These are phyloP conservation scores for Amanita pallidorosea DNA, from an alignment of 768 basidiomycete species.

Conservation along the genomic window DNA sequence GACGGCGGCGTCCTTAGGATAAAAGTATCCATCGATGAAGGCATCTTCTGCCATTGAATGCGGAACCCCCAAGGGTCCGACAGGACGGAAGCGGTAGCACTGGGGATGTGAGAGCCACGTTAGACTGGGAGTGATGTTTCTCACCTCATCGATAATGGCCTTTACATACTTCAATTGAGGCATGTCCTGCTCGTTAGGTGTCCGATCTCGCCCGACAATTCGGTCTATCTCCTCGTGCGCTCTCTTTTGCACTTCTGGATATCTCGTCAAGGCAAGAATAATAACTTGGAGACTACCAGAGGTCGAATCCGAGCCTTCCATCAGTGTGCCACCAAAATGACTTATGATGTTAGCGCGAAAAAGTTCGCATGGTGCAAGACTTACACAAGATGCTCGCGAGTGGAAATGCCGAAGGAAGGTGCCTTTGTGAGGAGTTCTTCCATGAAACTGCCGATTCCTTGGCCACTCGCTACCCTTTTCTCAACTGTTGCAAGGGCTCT, in stretches of 20 bases:
- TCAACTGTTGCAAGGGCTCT: slow-evolving; percentile 16
- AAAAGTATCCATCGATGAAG: slow-evolving; percentile 1
- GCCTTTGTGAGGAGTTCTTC: slow-evolving; percentile 18
- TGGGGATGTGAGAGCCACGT: slow-evolving; percentile 20
- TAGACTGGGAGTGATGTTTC: slow-evolving; percentile 13
- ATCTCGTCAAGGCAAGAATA: slow-evolving; percentile 1
- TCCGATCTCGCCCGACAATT: slow-evolving; percentile 11
- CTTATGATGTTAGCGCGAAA: slow-evolving; percentile 7
- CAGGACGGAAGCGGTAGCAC: slow-evolving; percentile 6
- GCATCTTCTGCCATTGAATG: slow-evolving; percentile 3
- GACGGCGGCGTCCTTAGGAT: slow-evolving; percentile 12
- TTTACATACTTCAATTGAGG: slow-evolving; percentile 12
- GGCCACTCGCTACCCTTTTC: slow-evolving; percentile 14
- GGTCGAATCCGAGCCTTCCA: slow-evolving; percentile 23
- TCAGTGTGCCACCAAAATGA: slow-evolving; percentile 18
- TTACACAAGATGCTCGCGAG: slow-evolving; percentile 15
- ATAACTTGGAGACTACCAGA: slow-evolving; percentile 15
- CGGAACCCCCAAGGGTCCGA: slow-evolving; percentile 3
- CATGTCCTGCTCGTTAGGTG: slow-evolving; percentile 10
- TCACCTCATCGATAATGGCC: slow-evolving; percentile 13
- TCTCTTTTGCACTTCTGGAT: slow-evolving; percentile 1
- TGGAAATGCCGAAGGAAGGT: slow-evolving; percentile 13
- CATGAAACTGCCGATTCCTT: slow-evolving; percentile 19
- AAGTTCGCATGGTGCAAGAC: background rate
- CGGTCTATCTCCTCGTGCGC: slow-evolving; percentile 16